Percentiles rank a stretch among this genome's conserved stretches.
Evolutionary conservation across 2,329 filamentous ascomycete genomes (phyloP).

Genomic region (Fusarium albidum): DNA sequence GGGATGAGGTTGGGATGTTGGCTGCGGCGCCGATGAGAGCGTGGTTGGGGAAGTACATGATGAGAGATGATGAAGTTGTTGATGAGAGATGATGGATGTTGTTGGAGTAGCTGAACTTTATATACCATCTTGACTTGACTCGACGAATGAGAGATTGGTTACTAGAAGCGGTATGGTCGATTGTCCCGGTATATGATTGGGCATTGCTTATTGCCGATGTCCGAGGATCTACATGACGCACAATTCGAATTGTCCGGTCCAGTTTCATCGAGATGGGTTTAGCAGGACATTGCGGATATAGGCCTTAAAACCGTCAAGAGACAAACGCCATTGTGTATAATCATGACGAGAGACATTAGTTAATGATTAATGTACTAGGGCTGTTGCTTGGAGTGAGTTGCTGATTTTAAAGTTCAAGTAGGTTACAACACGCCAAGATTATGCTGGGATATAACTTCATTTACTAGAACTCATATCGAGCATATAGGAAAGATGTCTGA

Average conservation of each 20-base stretch:
- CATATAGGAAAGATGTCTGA: too few relatives aligned
- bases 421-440: too few relatives aligned
- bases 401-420: too few relatives aligned
- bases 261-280: too few relatives aligned
- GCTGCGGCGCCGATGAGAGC: constrained; percentile 34
- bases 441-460: too few relatives aligned
- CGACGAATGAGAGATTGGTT: constrained; percentile 22
- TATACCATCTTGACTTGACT: not conserved
- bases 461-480: too few relatives aligned
- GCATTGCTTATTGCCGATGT: not conserved
- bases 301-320: too few relatives aligned
- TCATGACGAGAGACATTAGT: too few relatives aligned
- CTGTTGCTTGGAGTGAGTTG: too few relatives aligned
- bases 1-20: constrained; percentile 29
- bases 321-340: too few relatives aligned
- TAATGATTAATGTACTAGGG: too few relatives aligned
- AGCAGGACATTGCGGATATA: too few relatives aligned
- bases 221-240: constrained; percentile 4
- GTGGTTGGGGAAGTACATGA: constrained; percentile 36
- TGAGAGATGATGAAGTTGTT: not conserved
- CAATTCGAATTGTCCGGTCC: constrained; percentile 14
- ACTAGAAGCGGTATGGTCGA: not conserved
- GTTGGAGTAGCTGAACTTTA: constrained; percentile 17
- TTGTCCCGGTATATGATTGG: not conserved
- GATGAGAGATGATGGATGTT: not conserved